phyloP scores from a whole-genome alignment of 106 monocot genomes.

The Chionographis japonica region DNA sequence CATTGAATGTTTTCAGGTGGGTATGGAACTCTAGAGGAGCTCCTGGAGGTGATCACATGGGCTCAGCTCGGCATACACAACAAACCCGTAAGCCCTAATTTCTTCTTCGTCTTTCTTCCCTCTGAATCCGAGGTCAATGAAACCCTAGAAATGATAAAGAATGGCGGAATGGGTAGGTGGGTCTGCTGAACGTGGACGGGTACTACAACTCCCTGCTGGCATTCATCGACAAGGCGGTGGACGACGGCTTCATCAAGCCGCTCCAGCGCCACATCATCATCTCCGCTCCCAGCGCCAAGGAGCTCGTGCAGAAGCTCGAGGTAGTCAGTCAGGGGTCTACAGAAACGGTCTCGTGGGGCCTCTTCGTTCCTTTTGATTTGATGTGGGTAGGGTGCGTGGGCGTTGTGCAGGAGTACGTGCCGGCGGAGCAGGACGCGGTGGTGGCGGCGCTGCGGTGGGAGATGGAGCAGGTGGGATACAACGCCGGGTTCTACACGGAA shows the following conservation, averaged over 20 bases:
- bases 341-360: no score
- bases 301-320: constrained; percentile 72
- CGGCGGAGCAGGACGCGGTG: constrained; percentile 32
- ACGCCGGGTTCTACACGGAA: constrained; percentile 33
- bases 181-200: constrained; percentile 88
- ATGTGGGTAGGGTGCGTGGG: background rate
- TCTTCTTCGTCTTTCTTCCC: background rate
- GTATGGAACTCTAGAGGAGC: constrained; percentile 86
- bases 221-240: constrained; percentile 87
- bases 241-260: constrained; percentile 77
- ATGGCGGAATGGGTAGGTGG: constrained; percentile 39
- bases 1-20: constrained; percentile 29
- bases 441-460: constrained; percentile 58
- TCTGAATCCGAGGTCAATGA: no score
- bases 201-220: constrained; percentile 77
- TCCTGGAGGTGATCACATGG: constrained; percentile 84
- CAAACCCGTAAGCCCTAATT: constrained; percentile 46
- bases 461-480: constrained; percentile 54
- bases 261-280: constrained; percentile 59
- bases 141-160: no score
- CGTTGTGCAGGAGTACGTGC: constrained; percentile 60
- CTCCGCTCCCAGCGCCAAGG: constrained; percentile 54
- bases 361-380: background rate
- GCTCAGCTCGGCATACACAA: constrained; percentile 86
- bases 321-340: constrained; percentile 5